A percentile compares a stretch with the other conserved stretches of the same genome.
phyloP scores from a whole-genome alignment of 257 asterid genomes.

The Primulina huaijiensis region DNA sequence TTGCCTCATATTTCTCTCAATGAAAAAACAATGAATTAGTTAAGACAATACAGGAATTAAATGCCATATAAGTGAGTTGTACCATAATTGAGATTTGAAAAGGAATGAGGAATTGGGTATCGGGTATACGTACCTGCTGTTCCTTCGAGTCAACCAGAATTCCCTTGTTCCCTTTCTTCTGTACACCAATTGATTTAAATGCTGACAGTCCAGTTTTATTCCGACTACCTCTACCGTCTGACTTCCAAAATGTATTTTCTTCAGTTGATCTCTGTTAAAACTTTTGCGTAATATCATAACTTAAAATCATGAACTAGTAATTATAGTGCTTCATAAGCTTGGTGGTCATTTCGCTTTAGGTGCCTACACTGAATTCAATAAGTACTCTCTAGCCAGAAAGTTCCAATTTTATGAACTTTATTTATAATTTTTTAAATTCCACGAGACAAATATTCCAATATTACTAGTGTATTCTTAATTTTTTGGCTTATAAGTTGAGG shows the following conservation, averaged over 20 bases:
- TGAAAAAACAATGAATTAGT: slow-evolving; percentile 14
- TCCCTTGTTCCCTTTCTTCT: slow-evolving; percentile 58
- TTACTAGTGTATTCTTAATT: too few relatives aligned
- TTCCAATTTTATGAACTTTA: too few relatives aligned
- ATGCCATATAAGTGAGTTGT: not conserved
- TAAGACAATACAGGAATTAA: not conserved
- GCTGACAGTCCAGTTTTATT: slow-evolving; percentile 40
- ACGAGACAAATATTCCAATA: too few relatives aligned
- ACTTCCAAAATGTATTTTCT: slow-evolving; percentile 39
- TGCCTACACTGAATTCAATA: not conserved
- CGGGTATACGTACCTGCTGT: slow-evolving; percentile 44
- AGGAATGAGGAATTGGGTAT: not conserved
- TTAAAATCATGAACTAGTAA: slow-evolving; percentile 26
- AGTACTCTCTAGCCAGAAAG: not conserved
- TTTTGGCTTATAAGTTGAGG: too few relatives aligned
- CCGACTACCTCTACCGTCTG: slow-evolving; percentile 34
- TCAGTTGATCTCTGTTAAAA: slow-evolving; percentile 34
- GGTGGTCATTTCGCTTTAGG: not conserved
- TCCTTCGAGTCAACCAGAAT: slow-evolving; percentile 40
- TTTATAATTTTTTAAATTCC: too few relatives aligned
- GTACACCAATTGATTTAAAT: slow-evolving; percentile 43
- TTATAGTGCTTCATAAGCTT: not conserved
- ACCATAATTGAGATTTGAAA: not conserved
- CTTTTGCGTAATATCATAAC: slow-evolving; percentile 32
- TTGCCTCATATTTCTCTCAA: slow-evolving; percentile 16